Evolutionary conservation across 371 early-diverging fungal species (phyloP), one percentile per base, ranked within the genome.

Genomic region (Zancudomyces culisetae): DNA sequence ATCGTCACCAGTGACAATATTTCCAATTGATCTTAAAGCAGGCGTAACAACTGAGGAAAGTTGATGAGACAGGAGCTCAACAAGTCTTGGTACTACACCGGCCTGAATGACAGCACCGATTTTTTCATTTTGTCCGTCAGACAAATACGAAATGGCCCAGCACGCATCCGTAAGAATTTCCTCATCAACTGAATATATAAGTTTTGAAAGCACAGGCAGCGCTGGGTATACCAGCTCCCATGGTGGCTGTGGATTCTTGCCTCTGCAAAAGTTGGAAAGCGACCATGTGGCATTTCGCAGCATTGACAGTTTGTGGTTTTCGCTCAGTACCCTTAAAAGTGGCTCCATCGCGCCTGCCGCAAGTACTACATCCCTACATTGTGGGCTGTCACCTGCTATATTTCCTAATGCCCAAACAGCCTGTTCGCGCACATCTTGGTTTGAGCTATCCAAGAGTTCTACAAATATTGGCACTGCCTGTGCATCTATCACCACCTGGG

Each of bases 381-480:
- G 63, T 49, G 98, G 85, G 59, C 85, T 83, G 75, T 99, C 99
- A 52, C 99, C 99, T 40, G 99, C 96, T 75, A 99, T 98, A 74
- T 99, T 99, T 56, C 99, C 99, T 40, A 99, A 77, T 12, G 98
- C 99, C 99, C 99, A 99, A 40, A 98, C 97, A 49, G 94, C 94
- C 74, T 99, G 99, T 72, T 99, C 99, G 57, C 87, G 85, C 28
- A 99, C 92, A 68, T 91, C 95, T 28, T 80, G 70, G 53, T 80
- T 82, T 26, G 73, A 73, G 51, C 89, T 89, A 56, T 78, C 69
- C 30, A 99, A 72, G 49, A 99, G 79, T 60, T 85, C 74, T 53
- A 98, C 80, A 59, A 99, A 93, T 49, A 80, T 69, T 52, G 92
- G 94, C 29, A 98, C 85, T 4, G 98, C 98, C 46, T 88, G 87